Evolutionary conservation across 2,329 filamentous ascomycete species (phyloP).

Genomic region (Epichloe hybrida): DNA sequence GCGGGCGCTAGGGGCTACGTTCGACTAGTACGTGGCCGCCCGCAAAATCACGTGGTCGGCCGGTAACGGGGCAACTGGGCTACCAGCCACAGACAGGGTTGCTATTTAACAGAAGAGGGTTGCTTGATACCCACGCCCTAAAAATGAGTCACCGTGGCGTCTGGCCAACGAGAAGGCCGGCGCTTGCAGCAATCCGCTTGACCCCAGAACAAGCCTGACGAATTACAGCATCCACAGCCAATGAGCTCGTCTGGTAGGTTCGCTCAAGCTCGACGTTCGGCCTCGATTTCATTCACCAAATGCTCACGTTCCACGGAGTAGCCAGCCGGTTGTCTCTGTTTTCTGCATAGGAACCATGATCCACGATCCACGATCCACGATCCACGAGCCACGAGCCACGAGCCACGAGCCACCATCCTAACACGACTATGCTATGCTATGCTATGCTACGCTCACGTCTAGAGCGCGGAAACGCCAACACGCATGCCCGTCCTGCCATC

Average conservation of each 20-base stretch:
- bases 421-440: neutral
- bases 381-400: neutral
- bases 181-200: constrained; percentile 16
- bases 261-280: neutral
- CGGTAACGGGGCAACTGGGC: no score
- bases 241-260: neutral
- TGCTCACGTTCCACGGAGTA: no score
- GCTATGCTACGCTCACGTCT: neutral
- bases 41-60: no score
- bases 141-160: constrained; percentile 18
- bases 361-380: neutral
- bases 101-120: no score
- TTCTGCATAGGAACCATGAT: neutral
- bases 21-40: no score
- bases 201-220: constrained; percentile 11
- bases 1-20: no score
- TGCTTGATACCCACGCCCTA: no score
- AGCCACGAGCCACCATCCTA: neutral
- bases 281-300: no score
- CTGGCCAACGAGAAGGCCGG: constrained; percentile 19
- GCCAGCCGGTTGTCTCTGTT: neutral
- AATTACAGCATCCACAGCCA: neutral
- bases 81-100: no score
- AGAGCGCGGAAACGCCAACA: constrained; percentile 1
- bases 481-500: neutral